A percentile compares a stretch with the other conserved stretches of the same genome.
These are phyloP conservation scores for Volutella citrinella DNA, from an alignment of 2,329 filamentous ascomycete species.

Conservation along the genomic window DNA sequence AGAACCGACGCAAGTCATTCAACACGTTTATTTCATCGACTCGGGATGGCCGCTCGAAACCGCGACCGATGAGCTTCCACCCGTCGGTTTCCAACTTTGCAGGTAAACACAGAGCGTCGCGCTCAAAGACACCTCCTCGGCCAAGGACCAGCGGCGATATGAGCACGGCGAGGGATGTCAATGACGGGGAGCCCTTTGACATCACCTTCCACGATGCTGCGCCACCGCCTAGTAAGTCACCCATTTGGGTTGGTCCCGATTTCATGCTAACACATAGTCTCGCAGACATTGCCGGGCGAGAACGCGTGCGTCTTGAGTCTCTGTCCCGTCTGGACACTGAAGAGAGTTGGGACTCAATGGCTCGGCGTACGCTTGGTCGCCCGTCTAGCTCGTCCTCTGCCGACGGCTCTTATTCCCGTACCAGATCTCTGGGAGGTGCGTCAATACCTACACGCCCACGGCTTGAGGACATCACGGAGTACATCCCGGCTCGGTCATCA, in stretches of 20 bases:
- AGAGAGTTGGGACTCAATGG: too few species aligned
- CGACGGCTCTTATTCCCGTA: constrained; percentile 16
- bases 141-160: constrained; percentile 18
- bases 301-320: too few species aligned
- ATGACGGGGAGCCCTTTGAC: too few species aligned
- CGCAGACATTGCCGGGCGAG: too few species aligned
- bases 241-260: too few species aligned
- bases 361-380: too few species aligned
- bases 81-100: constrained; percentile 17
- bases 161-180: too few species aligned
- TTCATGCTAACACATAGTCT: too few species aligned
- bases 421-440: constrained; percentile 19
- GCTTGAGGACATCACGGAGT: constrained; percentile 34
- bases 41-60: too few species aligned
- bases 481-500: constrained; percentile 32
- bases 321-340: too few species aligned
- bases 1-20: constrained; percentile 20
- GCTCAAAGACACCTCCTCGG: constrained; percentile 13
- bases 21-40: constrained; percentile 16
- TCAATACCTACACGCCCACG: constrained; percentile 13
- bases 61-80: constrained; percentile 20
- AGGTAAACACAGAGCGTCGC: constrained; percentile 10
- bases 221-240: constrained; percentile 16
- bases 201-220: too few species aligned
- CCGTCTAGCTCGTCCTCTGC: constrained; percentile 23